These are phyloP conservation scores for barley (Hordeum vulgare) DNA, from an alignment of 176 grass and related monocot genomes.

Conservation along the genomic window MorexV3_pseudomolecules_assembly NC_058524.1:104529680-104530179, in stretches of 20 bases:
- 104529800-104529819: constrained; percentile 28
- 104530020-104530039: not conserved
- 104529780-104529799: constrained; percentile 68
- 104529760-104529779: constrained; percentile 79
- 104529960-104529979: not conserved
- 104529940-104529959: not conserved
- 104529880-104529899: not conserved
- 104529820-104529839: not conserved
- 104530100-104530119: not conserved
- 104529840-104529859: constrained; percentile 4
- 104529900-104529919: not conserved
- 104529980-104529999: not conserved
- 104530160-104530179: not conserved
- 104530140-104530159: not conserved
- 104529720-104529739: constrained; percentile 95
- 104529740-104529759: constrained; percentile 88
- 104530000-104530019: not conserved
- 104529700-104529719: constrained; percentile 90
- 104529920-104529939: not conserved
- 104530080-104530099: not conserved
- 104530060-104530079: not conserved
- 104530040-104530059: not conserved
- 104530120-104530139: not conserved
- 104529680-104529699: constrained; percentile 93
- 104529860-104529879: not conserved